Evolutionary conservation across 345 rosid genomes (phyloP), one percentile per base, ranked within the genome.

Genomic region (Dimocarpus longan): DNA sequence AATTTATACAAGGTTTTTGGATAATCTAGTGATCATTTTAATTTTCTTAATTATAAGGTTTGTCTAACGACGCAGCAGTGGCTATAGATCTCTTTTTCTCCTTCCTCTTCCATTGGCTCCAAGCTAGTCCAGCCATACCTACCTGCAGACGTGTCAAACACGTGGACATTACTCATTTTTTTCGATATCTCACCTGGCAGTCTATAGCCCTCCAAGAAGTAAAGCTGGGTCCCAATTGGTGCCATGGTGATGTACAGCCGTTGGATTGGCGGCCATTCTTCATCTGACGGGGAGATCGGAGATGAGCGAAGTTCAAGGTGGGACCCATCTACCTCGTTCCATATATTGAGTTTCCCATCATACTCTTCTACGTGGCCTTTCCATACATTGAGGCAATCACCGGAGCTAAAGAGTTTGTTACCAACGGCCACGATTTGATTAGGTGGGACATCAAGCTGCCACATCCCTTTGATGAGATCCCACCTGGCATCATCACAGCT

Each of bases 371-470:
- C 84, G 63, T 83, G 86, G 22, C 94, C 91, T 64, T 90, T 90
- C 91, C 92, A 90, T 0, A 86, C 74, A 4, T 87, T 85, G 32
- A 90, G 71, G 82, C 92, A 90, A 42, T 90, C 94, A 6, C 91
- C 92, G 0, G 88, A 89, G 76, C 88, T 89, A n/a, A 79, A 85
- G n/a, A 86, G 82, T 75, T 77, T 85, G 13, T 82, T 85, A 16
- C 82, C 78, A 4, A 86, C 74, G 1, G 68, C 84, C 24, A 86
- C 87, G 3, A 89, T 86, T 66, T 86, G 90, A 79, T 89, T 88
- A 2, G 92, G 94, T 26, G 94, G 94, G n/a, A 87, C 88, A 48
- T 91, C 92, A 13, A 87, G 65, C 50, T 85, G 88, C 91, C 94
- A 87, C 90, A 89, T 89, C 71, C 85, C 85, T 3, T 63, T 71